Evolutionary conservation across 2,329 filamentous ascomycete species (phyloP).

Genomic region (Sporothrix brunneoviolacea): DNA sequence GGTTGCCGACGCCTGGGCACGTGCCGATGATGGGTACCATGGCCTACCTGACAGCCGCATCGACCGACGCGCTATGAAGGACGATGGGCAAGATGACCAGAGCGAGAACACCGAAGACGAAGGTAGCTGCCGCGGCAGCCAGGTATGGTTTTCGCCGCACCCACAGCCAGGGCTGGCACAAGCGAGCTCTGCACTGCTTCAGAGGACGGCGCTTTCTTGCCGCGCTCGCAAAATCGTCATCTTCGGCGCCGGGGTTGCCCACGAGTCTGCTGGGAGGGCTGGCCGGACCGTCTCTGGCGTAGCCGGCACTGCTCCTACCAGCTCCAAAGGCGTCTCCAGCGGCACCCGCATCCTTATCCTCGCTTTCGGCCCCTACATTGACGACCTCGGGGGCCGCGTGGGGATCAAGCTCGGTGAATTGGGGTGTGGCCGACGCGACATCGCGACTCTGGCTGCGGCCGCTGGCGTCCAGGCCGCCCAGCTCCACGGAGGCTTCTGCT

Average conservation of each 20-base stretch:
- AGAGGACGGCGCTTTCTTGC: too few relatives aligned
- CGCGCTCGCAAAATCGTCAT: not conserved
- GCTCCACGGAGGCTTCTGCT: not conserved
- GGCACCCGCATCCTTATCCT: not conserved
- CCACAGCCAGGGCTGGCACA: not conserved
- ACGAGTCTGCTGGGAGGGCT: too few relatives aligned
- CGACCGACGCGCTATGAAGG: conserved; percentile 9
- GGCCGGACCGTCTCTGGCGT: not conserved
- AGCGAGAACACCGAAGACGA: conserved; percentile 6
- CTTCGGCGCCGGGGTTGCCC: not conserved
- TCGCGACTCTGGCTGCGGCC: not conserved
- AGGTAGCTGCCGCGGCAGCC: not conserved
- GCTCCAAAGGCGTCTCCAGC: not conserved
- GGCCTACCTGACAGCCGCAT: not conserved
- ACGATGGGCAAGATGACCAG: conserved; percentile 12
- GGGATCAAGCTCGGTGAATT: conserved; percentile 9
- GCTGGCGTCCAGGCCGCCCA: not conserved
- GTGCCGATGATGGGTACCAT: not conserved
- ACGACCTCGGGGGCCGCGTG: conserved; percentile 6
- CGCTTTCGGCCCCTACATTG: not conserved
- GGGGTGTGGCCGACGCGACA: too few relatives aligned
- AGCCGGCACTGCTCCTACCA: not conserved
- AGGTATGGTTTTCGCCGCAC: conserved; percentile 11
- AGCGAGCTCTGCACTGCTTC: not conserved
- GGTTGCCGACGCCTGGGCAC: too few relatives aligned